Evolutionary conservation across 176 grass and related monocot genomes (phyloP).

Genomic region (maize (Zea mays)): DNA sequence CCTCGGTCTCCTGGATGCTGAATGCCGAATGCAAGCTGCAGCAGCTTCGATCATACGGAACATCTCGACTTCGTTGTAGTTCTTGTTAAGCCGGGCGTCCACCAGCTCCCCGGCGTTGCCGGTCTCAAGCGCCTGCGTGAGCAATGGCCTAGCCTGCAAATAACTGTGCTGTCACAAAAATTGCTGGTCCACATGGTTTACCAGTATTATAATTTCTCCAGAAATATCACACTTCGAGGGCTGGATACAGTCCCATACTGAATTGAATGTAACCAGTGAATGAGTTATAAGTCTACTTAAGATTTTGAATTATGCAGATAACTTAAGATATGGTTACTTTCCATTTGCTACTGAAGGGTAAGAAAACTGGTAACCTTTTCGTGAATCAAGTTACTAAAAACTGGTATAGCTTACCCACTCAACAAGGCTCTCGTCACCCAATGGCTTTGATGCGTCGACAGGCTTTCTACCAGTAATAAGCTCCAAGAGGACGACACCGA

Average conservation of each 20-base stretch:
- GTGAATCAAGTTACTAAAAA: neutral
- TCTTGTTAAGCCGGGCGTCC: conserved; percentile 53
- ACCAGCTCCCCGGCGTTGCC: conserved; percentile 51
- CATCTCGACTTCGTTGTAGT: conserved; percentile 59
- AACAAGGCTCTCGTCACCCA: conserved; percentile 94
- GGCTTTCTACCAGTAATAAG: conserved; percentile 88
- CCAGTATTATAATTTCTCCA: neutral
- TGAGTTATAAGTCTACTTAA: neutral
- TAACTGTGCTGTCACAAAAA: conserved; percentile 26
- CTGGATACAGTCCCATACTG: neutral
- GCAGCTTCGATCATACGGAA: conserved; percentile 76
- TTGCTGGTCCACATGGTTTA: neutral
- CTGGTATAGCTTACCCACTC: conserved; percentile 76
- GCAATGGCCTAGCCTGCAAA: conserved; percentile 78
- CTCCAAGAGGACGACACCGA: conserved; percentile 93
- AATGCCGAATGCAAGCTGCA: conserved; percentile 66
- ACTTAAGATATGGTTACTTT: neutral
- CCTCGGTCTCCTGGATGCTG: conserved; percentile 51
- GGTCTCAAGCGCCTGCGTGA: conserved; percentile 51
- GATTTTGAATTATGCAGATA: conserved; percentile 13
- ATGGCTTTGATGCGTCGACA: conserved; percentile 77
- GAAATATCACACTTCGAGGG: neutral
- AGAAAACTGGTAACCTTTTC: neutral
- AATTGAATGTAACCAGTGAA: neutral
- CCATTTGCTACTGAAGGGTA: neutral